Evolutionary conservation across 192 early-diverging fungal species (phyloP).

Genomic region (Jimgerdemannia flammicorona): DNA sequence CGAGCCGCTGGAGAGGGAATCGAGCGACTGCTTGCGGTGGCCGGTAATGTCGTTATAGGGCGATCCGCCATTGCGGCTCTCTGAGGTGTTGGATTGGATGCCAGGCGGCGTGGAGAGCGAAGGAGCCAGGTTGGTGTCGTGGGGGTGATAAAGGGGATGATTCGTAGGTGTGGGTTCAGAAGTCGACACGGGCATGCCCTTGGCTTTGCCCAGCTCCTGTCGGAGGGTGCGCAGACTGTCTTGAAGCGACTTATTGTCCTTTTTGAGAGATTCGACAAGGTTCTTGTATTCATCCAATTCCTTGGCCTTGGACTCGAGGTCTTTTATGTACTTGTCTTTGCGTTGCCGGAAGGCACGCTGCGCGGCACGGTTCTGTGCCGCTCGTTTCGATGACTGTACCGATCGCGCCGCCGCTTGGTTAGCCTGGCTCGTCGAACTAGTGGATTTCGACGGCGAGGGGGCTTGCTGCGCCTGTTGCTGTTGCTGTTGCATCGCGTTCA

Average conservation of each 20-base stretch:
- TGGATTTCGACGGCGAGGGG: not conserved
- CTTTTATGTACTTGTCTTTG: constrained; percentile 74
- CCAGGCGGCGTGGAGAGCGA: not conserved
- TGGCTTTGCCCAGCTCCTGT: not conserved
- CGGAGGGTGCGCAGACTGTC: not conserved
- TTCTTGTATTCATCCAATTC: constrained; percentile 41
- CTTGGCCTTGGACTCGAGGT: constrained; percentile 71
- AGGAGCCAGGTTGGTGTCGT: not conserved
- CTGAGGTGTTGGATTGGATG: not conserved
- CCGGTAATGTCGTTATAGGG: not conserved
- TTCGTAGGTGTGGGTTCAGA: not conserved
- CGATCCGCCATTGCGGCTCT: not conserved
- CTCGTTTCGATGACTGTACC: constrained; percentile 58
- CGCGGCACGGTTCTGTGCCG: constrained; percentile 86
- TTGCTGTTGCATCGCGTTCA: not conserved
- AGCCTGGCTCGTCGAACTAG: not conserved
- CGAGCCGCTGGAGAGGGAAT: not conserved
- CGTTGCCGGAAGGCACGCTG: constrained; percentile 90
- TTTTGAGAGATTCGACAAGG: constrained; percentile 16
- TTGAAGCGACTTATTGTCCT: constrained; percentile 17
- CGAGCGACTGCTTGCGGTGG: not conserved
- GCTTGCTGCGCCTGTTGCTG: not conserved
- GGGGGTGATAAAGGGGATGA: not conserved
- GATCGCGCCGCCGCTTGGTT: not conserved
- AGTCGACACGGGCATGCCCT: not conserved